phyloP scores from a whole-genome alignment of 805 yeast genomes.

The Starmerella bombi region DNA sequence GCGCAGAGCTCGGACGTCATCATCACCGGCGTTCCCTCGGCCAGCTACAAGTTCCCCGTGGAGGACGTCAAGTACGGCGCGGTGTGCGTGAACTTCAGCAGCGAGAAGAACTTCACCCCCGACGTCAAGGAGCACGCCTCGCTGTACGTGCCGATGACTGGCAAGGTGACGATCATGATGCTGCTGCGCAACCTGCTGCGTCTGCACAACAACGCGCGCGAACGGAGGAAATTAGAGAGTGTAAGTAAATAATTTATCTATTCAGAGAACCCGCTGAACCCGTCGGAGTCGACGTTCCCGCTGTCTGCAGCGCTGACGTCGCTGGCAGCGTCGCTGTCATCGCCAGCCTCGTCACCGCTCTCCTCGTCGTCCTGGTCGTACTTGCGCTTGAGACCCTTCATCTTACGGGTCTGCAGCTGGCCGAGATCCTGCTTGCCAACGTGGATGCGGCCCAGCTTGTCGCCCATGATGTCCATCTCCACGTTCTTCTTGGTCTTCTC shows the following conservation, averaged over 20 bases:
- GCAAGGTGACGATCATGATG: constrained; percentile 95
- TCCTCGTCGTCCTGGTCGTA: constrained; percentile 57
- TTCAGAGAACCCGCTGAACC: constrained; percentile 16
- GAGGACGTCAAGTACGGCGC: constrained; percentile 75
- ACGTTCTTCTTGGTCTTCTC: constrained; percentile 80
- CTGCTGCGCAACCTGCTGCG: constrained; percentile 76
- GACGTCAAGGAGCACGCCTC: constrained; percentile 80
- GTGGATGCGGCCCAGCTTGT: constrained; percentile 90
- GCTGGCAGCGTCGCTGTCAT: constrained; percentile 5
- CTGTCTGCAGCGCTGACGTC: constrained; percentile 22
- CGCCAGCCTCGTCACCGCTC: constrained; percentile 24
- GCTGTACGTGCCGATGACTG: constrained; percentile 86
- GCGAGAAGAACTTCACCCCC: constrained; percentile 66
- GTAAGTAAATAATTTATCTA: constrained; percentile 1
- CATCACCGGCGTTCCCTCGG: constrained; percentile 89
- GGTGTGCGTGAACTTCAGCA: constrained; percentile 77
- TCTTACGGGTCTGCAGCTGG: constrained; percentile 88
- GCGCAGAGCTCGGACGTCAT: constrained; percentile 75
- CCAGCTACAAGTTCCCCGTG: constrained; percentile 72
- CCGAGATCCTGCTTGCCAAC: constrained; percentile 89
- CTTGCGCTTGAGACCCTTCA: constrained; percentile 89
- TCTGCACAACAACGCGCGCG: constrained; percentile 51
- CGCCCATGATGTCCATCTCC: constrained; percentile 80
- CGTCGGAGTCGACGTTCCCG: constrained; percentile 17
- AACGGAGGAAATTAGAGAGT: constrained; percentile 9